phyloP scores from a whole-genome alignment of 2,329 filamentous ascomycete species.

The Incumbomyces lentus region DNA sequence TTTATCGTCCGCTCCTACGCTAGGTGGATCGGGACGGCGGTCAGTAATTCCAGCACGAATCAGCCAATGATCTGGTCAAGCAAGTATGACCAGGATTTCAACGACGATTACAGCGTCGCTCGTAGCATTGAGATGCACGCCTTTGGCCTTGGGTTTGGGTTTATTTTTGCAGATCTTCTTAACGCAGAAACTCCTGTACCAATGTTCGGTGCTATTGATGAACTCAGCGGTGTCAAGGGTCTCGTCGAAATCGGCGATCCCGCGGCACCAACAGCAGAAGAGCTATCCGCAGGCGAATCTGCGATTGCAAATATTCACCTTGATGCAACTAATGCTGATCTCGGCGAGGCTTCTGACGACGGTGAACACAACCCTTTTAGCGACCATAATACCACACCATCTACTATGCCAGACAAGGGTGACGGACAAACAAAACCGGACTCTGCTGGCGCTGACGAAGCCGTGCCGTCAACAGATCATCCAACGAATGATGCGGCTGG shows the following conservation, averaged over 20 bases:
- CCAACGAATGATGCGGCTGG: constrained; percentile 7
- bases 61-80: constrained; percentile 21
- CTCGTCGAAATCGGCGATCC: constrained; percentile 18
- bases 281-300: constrained; percentile 14
- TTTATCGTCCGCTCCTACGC: constrained; percentile 18
- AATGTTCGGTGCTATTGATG: constrained; percentile 18
- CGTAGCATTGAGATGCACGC: constrained; percentile 20
- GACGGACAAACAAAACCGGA: background rate
- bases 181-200: constrained; percentile 15
- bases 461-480: constrained; percentile 5
- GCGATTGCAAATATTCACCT: constrained; percentile 9
- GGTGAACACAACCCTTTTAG: constrained; percentile 6
- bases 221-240: constrained; percentile 15
- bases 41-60: constrained; percentile 12
- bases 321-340: constrained; percentile 7
- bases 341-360: background rate
- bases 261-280: constrained; percentile 14
- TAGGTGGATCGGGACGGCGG: constrained; percentile 12
- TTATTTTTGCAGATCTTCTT: constrained; percentile 17
- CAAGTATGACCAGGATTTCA: constrained; percentile 21
- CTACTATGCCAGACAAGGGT: background rate
- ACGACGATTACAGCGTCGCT: constrained; percentile 13
- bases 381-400: constrained; percentile 5
- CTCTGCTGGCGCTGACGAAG: background rate
- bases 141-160: constrained; percentile 20